These are phyloP conservation scores for Mycena capillaripes DNA, from an alignment of 768 basidiomycete genomes.

Conservation along the genomic window DNA sequence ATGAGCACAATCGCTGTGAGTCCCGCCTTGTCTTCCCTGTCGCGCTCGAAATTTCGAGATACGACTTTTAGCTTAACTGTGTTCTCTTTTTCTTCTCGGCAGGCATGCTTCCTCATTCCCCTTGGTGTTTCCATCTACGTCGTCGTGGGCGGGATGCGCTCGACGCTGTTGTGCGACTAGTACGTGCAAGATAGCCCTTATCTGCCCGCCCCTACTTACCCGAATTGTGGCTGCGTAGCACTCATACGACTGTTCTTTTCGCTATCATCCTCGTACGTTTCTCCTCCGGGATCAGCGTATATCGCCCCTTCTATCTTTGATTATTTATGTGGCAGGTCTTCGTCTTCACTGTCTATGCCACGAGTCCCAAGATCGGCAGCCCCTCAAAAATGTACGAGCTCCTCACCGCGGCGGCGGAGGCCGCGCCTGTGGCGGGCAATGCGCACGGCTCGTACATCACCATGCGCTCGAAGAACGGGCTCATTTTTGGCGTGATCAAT, in stretches of 20 bases:
- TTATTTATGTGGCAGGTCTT: slow-evolving; percentile 49
- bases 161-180: slow-evolving; percentile 90
- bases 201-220: background rate
- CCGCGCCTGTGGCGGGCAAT: slow-evolving; percentile 81
- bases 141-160: slow-evolving; percentile 88
- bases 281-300: background rate
- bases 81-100: background rate
- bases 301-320: slow-evolving; percentile 22
- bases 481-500: slow-evolving; percentile 91
- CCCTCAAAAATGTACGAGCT: slow-evolving; percentile 84
- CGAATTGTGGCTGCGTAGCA: slow-evolving; percentile 60
- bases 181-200: slow-evolving; percentile 50
- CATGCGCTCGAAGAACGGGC: slow-evolving; percentile 80
- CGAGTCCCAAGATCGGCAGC: slow-evolving; percentile 84
- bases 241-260: slow-evolving; percentile 89
- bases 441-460: slow-evolving; percentile 89
- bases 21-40: background rate
- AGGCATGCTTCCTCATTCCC: slow-evolving; percentile 93
- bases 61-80: background rate
- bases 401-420: slow-evolving; percentile 68
- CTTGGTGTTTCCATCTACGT: slow-evolving; percentile 91
- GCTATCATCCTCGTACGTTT: slow-evolving; percentile 77
- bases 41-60: background rate
- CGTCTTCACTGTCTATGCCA: slow-evolving; percentile 86
- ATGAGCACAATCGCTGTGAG: slow-evolving; percentile 88